Conservation (phyloP, 2,329 filamentous ascomycete species). For the Paracoccidioides lutzii region DNA sequence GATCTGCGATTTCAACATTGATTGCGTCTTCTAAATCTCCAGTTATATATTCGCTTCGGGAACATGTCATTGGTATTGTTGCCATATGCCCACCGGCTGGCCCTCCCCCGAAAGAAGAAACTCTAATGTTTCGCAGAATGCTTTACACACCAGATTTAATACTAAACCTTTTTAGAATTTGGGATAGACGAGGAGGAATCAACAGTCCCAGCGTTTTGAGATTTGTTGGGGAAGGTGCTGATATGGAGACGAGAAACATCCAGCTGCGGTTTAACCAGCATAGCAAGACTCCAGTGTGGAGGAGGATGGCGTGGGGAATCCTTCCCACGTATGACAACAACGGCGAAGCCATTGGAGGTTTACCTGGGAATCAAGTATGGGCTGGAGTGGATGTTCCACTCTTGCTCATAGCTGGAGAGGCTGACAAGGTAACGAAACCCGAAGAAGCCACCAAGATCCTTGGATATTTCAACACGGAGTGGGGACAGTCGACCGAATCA, state of each 20-base stretch:
- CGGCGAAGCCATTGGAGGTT: constrained; percentile 45
- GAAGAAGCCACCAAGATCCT: constrained; percentile 57
- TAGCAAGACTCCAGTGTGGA: constrained; percentile 69
- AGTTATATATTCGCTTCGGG: constrained; percentile 40
- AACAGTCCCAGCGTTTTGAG: constrained; percentile 66
- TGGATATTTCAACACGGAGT: constrained; percentile 22
- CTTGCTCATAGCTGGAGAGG: constrained; percentile 64
- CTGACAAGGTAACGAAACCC: constrained; percentile 63
- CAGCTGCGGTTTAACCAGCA: constrained; percentile 54
- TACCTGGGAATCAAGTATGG: constrained; percentile 63
- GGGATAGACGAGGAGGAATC: constrained; percentile 66
- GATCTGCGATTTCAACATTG: constrained; percentile 62
- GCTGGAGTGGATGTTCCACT: constrained; percentile 57
- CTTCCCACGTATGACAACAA: constrained; percentile 48
- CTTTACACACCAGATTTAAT: constrained; percentile 53
- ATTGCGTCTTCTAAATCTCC: constrained; percentile 51
- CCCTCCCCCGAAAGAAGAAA: constrained; percentile 44
- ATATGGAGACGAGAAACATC: constrained; percentile 29
- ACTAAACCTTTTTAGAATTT: constrained; percentile 63
- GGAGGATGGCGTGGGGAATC: constrained; percentile 63
- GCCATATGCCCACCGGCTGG: constrained; percentile 67
- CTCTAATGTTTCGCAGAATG: constrained; percentile 41
- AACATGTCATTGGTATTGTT: constrained; percentile 61
- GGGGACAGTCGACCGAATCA: background rate
- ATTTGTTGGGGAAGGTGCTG: constrained; percentile 43